Percentiles rank a stretch among this genome's conserved stretches.
Evolutionary conservation across 106 monocot species (phyloP).

Genomic region (Cymbidium sinense): DNA sequence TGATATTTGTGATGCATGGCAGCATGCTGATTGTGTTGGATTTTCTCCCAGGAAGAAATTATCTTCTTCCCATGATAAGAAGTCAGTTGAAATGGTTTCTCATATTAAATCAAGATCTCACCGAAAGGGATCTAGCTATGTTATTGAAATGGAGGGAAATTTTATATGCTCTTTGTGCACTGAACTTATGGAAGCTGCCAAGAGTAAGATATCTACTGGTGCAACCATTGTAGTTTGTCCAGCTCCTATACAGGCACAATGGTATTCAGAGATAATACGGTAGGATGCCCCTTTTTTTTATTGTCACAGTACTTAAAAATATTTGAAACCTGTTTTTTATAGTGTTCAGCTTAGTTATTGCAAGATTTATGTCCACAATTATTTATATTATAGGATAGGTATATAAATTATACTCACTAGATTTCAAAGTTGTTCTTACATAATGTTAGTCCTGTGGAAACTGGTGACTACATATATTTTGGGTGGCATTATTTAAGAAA

Average conservation of each 20-base stretch:
- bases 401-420: neutral
- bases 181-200: slow-evolving; percentile 71
- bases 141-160: slow-evolving; percentile 52
- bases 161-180: slow-evolving; percentile 62
- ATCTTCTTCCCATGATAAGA: slow-evolving; percentile 15
- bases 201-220: slow-evolving; percentile 32
- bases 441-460: neutral
- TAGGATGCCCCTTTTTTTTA: slow-evolving; percentile 15
- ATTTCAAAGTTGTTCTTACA: neutral
- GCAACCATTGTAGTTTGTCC: slow-evolving; percentile 95
- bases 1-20: slow-evolving; percentile 98
- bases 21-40: slow-evolving; percentile 94
- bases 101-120: slow-evolving; percentile 16
- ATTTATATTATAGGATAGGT: neutral
- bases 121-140: slow-evolving; percentile 17
- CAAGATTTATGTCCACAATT: neutral
- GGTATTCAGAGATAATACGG: slow-evolving; percentile 93
- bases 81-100: slow-evolving; percentile 2
- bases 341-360: neutral
- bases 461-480: neutral
- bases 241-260: slow-evolving; percentile 80
- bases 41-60: slow-evolving; percentile 49
- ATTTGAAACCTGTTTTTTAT: neutral
- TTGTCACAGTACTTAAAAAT: neutral
- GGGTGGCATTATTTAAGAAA: neutral